These are phyloP conservation scores for Sarcodon sp. DNA, from an alignment of 768 basidiomycete genomes.

Conservation along the genomic window DNA sequence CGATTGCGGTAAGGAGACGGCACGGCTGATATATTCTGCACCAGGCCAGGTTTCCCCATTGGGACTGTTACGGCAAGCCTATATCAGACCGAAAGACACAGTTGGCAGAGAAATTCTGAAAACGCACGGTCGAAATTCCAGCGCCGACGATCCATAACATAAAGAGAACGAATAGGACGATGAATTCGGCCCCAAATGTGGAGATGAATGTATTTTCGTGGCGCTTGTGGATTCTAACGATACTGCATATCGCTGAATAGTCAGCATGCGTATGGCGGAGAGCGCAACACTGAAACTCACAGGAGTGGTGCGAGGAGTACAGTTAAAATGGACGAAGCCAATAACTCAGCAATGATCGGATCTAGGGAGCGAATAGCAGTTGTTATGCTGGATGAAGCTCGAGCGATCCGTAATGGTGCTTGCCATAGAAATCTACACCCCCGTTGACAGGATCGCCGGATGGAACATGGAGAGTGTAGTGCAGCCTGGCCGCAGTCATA, in stretches of 20 bases:
- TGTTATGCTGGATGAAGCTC: not conserved
- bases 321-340: slow-evolving; percentile 13
- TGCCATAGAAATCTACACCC: slow-evolving; percentile 15
- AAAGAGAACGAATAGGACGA: slow-evolving; percentile 11
- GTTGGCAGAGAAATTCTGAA: not conserved
- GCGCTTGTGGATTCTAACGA: not conserved
- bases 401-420: not conserved
- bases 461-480: slow-evolving; percentile 15
- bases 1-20: slow-evolving; percentile 16
- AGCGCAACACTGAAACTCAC: slow-evolving; percentile 7
- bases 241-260: not conserved
- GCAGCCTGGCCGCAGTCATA: slow-evolving; percentile 12
- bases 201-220: slow-evolving; percentile 1
- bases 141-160: slow-evolving; percentile 18
- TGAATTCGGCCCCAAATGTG: slow-evolving; percentile 10
- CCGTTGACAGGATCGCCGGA: slow-evolving; percentile 14
- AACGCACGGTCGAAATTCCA: slow-evolving; percentile 13
- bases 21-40: slow-evolving; percentile 14
- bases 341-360: slow-evolving; percentile 15
- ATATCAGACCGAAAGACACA: not conserved
- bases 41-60: slow-evolving; percentile 16
- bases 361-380: slow-evolving; percentile 5
- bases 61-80: slow-evolving; percentile 7
- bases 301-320: slow-evolving; percentile 10
- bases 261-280: not conserved